These are phyloP conservation scores for Penicillium dipodomyicola DNA, from an alignment of 495 filamentous ascomycete genomes.

Conservation along the genomic window DNA sequence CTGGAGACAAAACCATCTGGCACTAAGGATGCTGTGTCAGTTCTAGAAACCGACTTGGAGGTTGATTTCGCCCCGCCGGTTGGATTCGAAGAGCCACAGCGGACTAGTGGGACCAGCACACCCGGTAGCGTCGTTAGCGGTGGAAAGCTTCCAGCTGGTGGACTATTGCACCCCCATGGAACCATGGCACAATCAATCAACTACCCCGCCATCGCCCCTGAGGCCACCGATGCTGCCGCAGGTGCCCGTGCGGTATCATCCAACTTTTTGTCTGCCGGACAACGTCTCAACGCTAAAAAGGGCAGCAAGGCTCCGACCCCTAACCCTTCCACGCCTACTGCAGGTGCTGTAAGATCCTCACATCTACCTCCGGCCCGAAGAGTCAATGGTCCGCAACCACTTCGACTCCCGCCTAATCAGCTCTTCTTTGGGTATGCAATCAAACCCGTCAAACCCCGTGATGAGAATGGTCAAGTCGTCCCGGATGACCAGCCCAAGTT, in stretches of 20 bases:
- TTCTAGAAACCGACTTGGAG: slow-evolving; percentile 89
- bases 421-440: slow-evolving; percentile 95
- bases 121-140: slow-evolving; percentile 61
- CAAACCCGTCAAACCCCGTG: slow-evolving; percentile 78
- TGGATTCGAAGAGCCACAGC: slow-evolving; percentile 82
- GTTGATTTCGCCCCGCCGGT: slow-evolving; percentile 95
- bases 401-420: slow-evolving; percentile 82
- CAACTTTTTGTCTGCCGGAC: slow-evolving; percentile 72
- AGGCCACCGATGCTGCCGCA: slow-evolving; percentile 57
- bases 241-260: slow-evolving; percentile 67
- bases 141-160: slow-evolving; percentile 61
- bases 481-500: slow-evolving; percentile 74
- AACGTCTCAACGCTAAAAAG: slow-evolving; percentile 77
- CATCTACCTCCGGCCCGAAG: slow-evolving; percentile 45
- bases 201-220: slow-evolving; percentile 89
- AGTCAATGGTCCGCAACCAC: slow-evolving; percentile 79
- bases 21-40: slow-evolving; percentile 75
- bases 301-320: slow-evolving; percentile 74
- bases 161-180: slow-evolving; percentile 74
- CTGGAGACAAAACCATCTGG: slow-evolving; percentile 85
- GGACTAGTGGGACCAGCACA: slow-evolving; percentile 60
- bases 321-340: slow-evolving; percentile 75
- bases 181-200: slow-evolving; percentile 97
- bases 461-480: slow-evolving; percentile 59
- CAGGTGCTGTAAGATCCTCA: slow-evolving; percentile 59